Conservation (phyloP, 192 early-diverging fungal genomes). For the Mortierella hygrophila region DNA sequence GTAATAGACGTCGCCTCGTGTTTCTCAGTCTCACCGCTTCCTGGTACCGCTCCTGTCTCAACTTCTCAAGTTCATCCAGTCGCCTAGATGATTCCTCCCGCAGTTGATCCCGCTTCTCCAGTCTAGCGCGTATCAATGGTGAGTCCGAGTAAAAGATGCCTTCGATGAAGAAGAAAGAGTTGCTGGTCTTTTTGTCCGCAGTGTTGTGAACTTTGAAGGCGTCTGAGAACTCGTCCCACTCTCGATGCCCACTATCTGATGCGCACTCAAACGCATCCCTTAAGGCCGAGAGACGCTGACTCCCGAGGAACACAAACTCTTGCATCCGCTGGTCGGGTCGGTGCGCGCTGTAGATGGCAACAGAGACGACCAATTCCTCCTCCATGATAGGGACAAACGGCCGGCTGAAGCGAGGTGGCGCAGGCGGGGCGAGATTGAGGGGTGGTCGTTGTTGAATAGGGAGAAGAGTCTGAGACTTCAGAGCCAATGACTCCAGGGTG, state of each 20-base stretch:
- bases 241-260: constrained; percentile 70
- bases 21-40: constrained; percentile 5
- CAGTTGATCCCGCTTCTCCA: constrained; percentile 28
- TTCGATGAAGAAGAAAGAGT: constrained; percentile 85
- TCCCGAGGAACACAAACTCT: constrained; percentile 76
- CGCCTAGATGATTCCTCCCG: constrained; percentile 3
- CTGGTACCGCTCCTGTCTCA: neutral
- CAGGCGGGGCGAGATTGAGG: constrained; percentile 22
- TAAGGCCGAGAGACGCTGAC: constrained; percentile 73
- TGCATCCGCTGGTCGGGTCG: constrained; percentile 66
- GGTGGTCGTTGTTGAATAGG: constrained; percentile 21
- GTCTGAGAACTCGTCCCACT: constrained; percentile 22
- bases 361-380: constrained; percentile 65
- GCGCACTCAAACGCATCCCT: constrained; percentile 81
- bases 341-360: constrained; percentile 73
- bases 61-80: neutral
- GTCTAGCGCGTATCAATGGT: constrained; percentile 63
- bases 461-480: constrained; percentile 12
- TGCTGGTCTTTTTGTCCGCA: constrained; percentile 65
- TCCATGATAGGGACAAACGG: constrained; percentile 17
- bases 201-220: constrained; percentile 60
- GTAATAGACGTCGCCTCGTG: neutral
- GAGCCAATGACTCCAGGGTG: constrained; percentile 10
- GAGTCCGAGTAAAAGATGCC: constrained; percentile 80
- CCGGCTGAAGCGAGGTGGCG: neutral